Conservation (phyloP, 768 basidiomycete genomes). For the Leccinum truebloodii region DNA sequence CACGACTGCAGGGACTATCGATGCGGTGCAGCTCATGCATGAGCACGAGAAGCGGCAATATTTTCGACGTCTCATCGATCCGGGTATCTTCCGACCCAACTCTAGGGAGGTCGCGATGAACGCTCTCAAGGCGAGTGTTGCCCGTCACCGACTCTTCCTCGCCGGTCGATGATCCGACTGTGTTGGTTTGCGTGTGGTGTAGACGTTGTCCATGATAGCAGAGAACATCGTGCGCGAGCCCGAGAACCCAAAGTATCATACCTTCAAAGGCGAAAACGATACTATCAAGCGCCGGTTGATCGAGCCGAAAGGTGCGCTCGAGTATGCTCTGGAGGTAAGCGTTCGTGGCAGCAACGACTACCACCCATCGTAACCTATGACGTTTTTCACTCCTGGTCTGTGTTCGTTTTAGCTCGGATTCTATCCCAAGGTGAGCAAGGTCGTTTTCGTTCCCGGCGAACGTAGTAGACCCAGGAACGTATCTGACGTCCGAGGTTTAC, state of each 20-base stretch:
- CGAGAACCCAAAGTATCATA: slow-evolving; percentile 66
- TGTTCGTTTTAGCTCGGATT: slow-evolving; percentile 64
- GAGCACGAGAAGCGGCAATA: slow-evolving; percentile 69
- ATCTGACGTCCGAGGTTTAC: neutral
- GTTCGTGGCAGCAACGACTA: slow-evolving; percentile 6
- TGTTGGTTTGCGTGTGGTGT: neutral
- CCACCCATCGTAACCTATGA: neutral
- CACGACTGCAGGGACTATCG: slow-evolving; percentile 22
- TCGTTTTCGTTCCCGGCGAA: neutral
- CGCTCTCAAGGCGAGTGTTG: slow-evolving; percentile 56
- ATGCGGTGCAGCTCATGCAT: slow-evolving; percentile 26
- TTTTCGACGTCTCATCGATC: slow-evolving; percentile 77
- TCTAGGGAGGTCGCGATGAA: slow-evolving; percentile 56
- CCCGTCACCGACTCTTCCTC: neutral
- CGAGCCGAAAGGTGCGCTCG: slow-evolving; percentile 68
- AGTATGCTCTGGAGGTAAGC: slow-evolving; percentile 77
- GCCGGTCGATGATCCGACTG: neutral
- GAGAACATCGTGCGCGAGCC: slow-evolving; percentile 77
- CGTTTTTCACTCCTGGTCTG: neutral
- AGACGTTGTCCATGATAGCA: slow-evolving; percentile 65
- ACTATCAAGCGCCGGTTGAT: slow-evolving; percentile 67
- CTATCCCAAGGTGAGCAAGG: slow-evolving; percentile 53
- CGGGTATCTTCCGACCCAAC: slow-evolving; percentile 75
- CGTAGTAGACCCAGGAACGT: neutral
- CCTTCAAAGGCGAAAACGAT: slow-evolving; percentile 76